Evolutionary conservation across 495 filamentous ascomycete genomes (phyloP).

Genomic region (Evernia prunastri): DNA sequence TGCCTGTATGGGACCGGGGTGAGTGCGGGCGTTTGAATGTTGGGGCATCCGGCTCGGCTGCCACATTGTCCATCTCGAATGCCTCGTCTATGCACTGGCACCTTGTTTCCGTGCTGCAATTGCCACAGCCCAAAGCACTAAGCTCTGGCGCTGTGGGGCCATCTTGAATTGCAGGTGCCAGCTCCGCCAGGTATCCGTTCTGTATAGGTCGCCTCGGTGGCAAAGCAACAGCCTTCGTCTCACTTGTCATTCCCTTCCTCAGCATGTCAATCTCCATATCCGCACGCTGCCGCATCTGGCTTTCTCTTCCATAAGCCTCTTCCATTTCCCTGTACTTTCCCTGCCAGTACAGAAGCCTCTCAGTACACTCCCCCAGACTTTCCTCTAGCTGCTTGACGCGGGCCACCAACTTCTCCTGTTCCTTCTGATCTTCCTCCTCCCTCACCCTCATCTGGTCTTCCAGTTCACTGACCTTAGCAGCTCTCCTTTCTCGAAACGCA

Average conservation of each 20-base stretch:
- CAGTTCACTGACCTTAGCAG: constrained; percentile 75
- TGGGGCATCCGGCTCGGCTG: constrained; percentile 2
- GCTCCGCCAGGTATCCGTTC: constrained; percentile 1
- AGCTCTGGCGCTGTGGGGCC: constrained; percentile 24
- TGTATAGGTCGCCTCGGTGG: constrained; percentile 15
- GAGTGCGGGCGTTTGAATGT: constrained; percentile 33
- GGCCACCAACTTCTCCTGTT: constrained; percentile 38
- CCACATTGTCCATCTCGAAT: constrained; percentile 32
- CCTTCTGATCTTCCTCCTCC: constrained; percentile 46
- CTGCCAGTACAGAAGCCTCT: constrained; percentile 18
- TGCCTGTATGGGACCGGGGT: constrained; percentile 31
- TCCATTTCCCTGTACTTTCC: constrained; percentile 20
- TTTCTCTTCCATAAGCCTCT: constrained; percentile 29
- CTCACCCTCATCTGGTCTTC: constrained; percentile 74
- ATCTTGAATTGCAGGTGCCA: constrained; percentile 5
- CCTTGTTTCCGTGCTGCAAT: constrained; percentile 50
- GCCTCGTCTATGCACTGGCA: constrained; percentile 70
- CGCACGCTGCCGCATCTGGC: constrained; percentile 39
- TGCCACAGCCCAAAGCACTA: constrained; percentile 52
- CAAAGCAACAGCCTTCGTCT: constrained; percentile 32
- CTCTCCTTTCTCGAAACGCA: constrained; percentile 81
- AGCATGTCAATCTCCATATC: constrained; percentile 40
- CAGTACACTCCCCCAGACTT: constrained; percentile 30
- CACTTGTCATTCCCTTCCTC: constrained; percentile 20
- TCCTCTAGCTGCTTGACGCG: constrained; percentile 46